phyloP scores from a whole-genome alignment of 1,284 basidiomycete species.

The Ustilago loliicola region DNA sequence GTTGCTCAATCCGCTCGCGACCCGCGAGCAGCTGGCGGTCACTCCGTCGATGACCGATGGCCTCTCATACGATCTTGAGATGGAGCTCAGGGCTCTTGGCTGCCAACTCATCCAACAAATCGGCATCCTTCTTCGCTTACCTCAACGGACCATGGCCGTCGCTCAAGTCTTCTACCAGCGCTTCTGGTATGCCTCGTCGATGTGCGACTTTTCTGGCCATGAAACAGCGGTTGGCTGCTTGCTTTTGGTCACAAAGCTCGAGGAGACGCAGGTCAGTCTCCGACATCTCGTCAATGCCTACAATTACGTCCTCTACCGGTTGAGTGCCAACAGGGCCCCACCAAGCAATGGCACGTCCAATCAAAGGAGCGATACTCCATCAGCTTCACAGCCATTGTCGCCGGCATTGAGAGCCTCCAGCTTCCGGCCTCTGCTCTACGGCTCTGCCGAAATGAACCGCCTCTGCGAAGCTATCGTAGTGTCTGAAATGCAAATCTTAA shows the following conservation, averaged over 20 bases:
- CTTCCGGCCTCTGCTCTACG: conserved; percentile 68
- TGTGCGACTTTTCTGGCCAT: conserved; percentile 90
- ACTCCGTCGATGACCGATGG: conserved; percentile 88
- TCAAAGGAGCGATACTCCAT: neutral
- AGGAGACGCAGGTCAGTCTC: conserved; percentile 91
- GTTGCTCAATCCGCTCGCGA: conserved; percentile 85
- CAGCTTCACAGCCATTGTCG: neutral
- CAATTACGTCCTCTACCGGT: conserved; percentile 77
- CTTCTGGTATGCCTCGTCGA: conserved; percentile 95
- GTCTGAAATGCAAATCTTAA: conserved; percentile 96
- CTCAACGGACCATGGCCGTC: conserved; percentile 94
- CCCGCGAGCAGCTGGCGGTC: conserved; percentile 80
- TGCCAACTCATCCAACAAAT: conserved; percentile 90
- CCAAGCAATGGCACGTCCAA: neutral
- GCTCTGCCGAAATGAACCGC: conserved; percentile 12
- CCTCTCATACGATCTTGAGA: conserved; percentile 82
- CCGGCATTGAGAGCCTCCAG: conserved; percentile 73
- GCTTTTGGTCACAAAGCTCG: conserved; percentile 93
- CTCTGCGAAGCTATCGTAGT: conserved; percentile 83
- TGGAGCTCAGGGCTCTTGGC: conserved; percentile 86
- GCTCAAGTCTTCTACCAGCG: conserved; percentile 96
- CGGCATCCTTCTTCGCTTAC: conserved; percentile 89
- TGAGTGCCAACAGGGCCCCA: neutral
- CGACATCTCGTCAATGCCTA: conserved; percentile 95
- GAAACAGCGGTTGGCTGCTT: conserved; percentile 93